Conservation (phyloP, 768 basidiomycete genomes). For the Mycena floridula region DNA sequence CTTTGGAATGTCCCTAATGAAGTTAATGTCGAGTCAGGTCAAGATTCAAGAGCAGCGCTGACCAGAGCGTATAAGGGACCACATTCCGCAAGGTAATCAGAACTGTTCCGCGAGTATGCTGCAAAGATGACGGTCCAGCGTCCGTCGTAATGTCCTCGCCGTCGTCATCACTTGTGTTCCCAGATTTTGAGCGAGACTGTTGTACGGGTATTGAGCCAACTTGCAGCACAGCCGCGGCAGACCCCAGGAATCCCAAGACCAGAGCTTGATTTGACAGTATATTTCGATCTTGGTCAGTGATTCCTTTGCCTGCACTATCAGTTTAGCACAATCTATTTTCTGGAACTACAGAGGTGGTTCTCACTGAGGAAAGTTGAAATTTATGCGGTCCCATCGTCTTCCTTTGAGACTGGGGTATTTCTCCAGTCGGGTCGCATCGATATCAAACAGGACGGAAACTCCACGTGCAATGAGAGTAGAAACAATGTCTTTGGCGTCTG, state of each 20-base stretch:
- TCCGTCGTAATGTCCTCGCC: slow-evolving; percentile 33
- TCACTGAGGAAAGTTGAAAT: slow-evolving; percentile 97
- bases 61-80: slow-evolving; percentile 86
- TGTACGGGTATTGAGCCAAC: slow-evolving; percentile 48
- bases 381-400: slow-evolving; percentile 67
- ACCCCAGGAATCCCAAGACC: slow-evolving; percentile 76
- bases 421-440: slow-evolving; percentile 81
- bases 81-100: slow-evolving; percentile 86
- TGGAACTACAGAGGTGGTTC: slow-evolving; percentile 19
- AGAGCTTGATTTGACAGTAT: slow-evolving; percentile 85
- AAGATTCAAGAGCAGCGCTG: slow-evolving; percentile 13
- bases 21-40: slow-evolving; percentile 7
- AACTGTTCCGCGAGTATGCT: slow-evolving; percentile 54
- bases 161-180: slow-evolving; percentile 37
- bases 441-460: slow-evolving; percentile 65
- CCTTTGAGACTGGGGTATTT: slow-evolving; percentile 52
- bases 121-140: slow-evolving; percentile 10
- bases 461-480: slow-evolving; percentile 47
- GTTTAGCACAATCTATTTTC: background rate
- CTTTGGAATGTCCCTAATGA: slow-evolving; percentile 64
- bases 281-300: slow-evolving; percentile 90
- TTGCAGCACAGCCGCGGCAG: slow-evolving; percentile 55
- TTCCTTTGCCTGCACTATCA: slow-evolving; percentile 62
- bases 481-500: slow-evolving; percentile 61
- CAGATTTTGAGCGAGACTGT: slow-evolving; percentile 30